Conservation (phyloP, 1,139 yeast genomes). For the Sugiyamaella japonica region DNA sequence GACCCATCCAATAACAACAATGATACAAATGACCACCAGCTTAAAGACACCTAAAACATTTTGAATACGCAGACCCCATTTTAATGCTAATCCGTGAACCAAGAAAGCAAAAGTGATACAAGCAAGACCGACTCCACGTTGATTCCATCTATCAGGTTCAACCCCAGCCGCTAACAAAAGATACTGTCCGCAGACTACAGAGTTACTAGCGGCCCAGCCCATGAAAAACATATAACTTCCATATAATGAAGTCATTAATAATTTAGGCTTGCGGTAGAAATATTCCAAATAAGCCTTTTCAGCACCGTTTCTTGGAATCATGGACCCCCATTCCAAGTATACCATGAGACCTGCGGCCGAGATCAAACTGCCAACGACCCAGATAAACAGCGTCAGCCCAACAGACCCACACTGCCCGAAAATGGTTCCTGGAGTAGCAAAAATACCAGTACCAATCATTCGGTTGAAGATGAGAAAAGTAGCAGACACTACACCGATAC, state of each 20-base stretch:
- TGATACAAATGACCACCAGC: conserved; percentile 63
- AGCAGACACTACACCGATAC: conserved; percentile 67
- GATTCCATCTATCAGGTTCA: conserved; percentile 70
- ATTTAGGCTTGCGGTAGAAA: conserved; percentile 66
- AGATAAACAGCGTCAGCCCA: conserved; percentile 67
- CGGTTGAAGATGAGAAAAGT: conserved; percentile 71
- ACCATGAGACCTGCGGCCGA: conserved; percentile 74
- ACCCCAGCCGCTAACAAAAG: conserved; percentile 67
- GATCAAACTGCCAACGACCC: conserved; percentile 76
- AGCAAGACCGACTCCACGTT: conserved; percentile 72
- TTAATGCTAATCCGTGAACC: conserved; percentile 61
- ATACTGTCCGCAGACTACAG: conserved; percentile 52
- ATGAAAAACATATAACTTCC: conserved; percentile 72
- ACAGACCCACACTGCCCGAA: conserved; percentile 69
- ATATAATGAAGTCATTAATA: conserved; percentile 70
- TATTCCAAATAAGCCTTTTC: conserved; percentile 81
- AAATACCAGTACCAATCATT: conserved; percentile 87
- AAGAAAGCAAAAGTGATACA: conserved; percentile 72
- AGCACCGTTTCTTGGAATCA: conserved; percentile 84
- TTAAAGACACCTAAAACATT: conserved; percentile 72
- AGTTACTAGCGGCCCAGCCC: conserved; percentile 86
- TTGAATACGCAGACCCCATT: conserved; percentile 66
- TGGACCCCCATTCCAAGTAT: conserved; percentile 82
- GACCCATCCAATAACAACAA: conserved; percentile 77
- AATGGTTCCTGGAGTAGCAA: conserved; percentile 81